Conservation (phyloP, 1,284 basidiomycete species). For the Anthracocystis panici-leucophaei region DNA sequence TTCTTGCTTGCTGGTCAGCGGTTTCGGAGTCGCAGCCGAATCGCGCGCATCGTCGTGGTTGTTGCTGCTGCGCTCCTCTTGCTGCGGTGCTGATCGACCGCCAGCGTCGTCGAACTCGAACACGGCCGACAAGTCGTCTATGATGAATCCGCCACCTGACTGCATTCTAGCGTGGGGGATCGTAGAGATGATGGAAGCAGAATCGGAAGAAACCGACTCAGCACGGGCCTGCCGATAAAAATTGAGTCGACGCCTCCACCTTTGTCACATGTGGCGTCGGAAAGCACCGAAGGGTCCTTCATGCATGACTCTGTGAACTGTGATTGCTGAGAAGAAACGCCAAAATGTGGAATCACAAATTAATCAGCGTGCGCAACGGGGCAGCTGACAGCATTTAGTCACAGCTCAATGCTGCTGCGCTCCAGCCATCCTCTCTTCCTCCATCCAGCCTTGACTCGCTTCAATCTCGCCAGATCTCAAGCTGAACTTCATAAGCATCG, state of each 20-base stretch:
- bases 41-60: slow-evolving; percentile 1
- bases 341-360: no score
- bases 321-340: no score
- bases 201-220: slow-evolving; percentile 9
- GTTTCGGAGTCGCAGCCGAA: slow-evolving; percentile 33
- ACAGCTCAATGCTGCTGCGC: no score
- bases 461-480: no score
- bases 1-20: slow-evolving; percentile 52
- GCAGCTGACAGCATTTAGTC: no score
- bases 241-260: slow-evolving; percentile 4
- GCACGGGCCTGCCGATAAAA: slow-evolving; percentile 12
- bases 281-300: no score
- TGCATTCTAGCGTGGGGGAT: slow-evolving; percentile 21
- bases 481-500: neutral
- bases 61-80: neutral
- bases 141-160: slow-evolving; percentile 43
- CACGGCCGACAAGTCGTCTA: slow-evolving; percentile 41
- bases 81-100: slow-evolving; percentile 7
- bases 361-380: no score
- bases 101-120: slow-evolving; percentile 23
- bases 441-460: no score
- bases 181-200: neutral
- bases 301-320: no score
- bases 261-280: neutral
- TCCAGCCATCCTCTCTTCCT: no score